phyloP scores from a whole-genome alignment of 108 stramenopile species.

The Phaeodactylum tricornutum region DNA sequence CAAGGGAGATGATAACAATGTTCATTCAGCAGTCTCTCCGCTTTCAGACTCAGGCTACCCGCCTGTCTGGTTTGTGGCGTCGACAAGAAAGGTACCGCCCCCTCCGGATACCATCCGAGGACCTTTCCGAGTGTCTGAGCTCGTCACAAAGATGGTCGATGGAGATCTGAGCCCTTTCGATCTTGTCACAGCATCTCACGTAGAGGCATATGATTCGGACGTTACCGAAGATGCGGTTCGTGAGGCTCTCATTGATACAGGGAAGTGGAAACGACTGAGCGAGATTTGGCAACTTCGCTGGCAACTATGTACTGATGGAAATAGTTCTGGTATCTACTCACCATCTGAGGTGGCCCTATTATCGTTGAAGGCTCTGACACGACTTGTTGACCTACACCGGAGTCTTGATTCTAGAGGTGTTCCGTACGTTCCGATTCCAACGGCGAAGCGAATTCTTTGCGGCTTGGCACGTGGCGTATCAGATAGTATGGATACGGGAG shows the following conservation, averaged over 20 bases:
- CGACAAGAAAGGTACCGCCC: conserved; percentile 42
- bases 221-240: conserved; percentile 8
- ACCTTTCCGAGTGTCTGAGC: conserved; percentile 57
- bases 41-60: conserved; percentile 31
- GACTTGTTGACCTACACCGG: conserved; percentile 53
- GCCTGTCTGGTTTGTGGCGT: conserved; percentile 58
- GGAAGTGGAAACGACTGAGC: conserved; percentile 55
- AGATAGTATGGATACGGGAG: conserved; percentile 10
- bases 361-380: conserved; percentile 34
- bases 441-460: conserved; percentile 64
- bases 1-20: background rate
- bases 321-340: conserved; percentile 22
- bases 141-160: conserved; percentile 31
- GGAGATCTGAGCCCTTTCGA: conserved; percentile 36
- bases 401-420: conserved; percentile 52
- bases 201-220: conserved; percentile 32
- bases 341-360: conserved; percentile 36
- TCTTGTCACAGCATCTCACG: conserved; percentile 37
- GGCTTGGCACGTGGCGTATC: conserved; percentile 19
- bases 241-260: conserved; percentile 60
- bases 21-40: conserved; percentile 2
- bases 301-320: conserved; percentile 51
- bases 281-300: conserved; percentile 65
- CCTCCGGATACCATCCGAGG: conserved; percentile 43
- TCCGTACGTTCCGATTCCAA: conserved; percentile 69